Base-by-base conservation (phyloP, 176 grass and related monocot species). In the Cymbopogon citratus region DNA sequence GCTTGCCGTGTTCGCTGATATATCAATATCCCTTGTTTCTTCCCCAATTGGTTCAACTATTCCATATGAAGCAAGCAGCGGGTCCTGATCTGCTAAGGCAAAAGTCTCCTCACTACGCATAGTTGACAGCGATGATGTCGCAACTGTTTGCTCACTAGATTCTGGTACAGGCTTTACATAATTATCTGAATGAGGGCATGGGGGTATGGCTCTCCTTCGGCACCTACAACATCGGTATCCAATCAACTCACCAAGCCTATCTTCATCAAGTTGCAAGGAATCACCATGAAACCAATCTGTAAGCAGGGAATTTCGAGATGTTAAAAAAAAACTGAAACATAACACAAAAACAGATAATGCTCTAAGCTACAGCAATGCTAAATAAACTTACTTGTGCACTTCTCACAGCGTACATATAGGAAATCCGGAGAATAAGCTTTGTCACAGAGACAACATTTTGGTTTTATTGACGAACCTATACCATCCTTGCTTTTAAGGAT, bases 201-300 rank as follows among this genome's bases (percentile, higher is more conserved):
- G 92, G 23, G 90, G 92, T 80, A 89, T 89, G 54, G 85, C 84
- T 85, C 94, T 89, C 62, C 90, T 92, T 80, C 95, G 90, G 84
- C 95, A 98, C 78, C 91, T 93, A 73, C 92, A 90, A 15, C 92
- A 98, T 67, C 88, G 80, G 79, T 93, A 98, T 77, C 80, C 82
- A 83, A 93, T 28, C 85, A 98, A 71, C 70, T 98, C 90, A 60
- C 27, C 36, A 48, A 93, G 85, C 43, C 67, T 73, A 69, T 94
- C 74, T 83, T 98, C 92, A 74, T 98, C 70, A 48, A 98, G 86
- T 41, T 95, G 71, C 84, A 98, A 83, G 49, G 95, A 89, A 84
- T 95, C 95, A 45, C 81, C 92, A 93, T 98, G 96, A 81, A 91
- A 95, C 96, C 96, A 98, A 85, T 83, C 96, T 98, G 90, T 80